Base-by-base conservation (phyloP, 73 alveolate genomes). In the Stentor roeselii region DNA sequence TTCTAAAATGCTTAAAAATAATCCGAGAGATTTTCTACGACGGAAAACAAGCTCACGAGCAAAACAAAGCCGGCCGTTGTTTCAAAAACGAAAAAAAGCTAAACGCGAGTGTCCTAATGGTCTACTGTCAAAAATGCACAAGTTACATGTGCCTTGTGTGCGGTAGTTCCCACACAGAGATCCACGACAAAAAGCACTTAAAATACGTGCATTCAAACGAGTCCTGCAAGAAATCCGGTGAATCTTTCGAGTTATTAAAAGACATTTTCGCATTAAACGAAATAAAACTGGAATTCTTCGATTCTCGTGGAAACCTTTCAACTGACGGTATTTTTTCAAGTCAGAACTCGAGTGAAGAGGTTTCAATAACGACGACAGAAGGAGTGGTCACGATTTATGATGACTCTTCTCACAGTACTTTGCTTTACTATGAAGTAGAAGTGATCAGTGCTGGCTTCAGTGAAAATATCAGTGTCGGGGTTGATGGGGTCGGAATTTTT, bases 381-480 rank as follows among this genome's bases (percentile, higher is more conserved):
- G 80, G 34, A 34, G 37, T 67, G 21, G 34, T 30, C 14, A 34
- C 34, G 27, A 21, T 21, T 67, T 21, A 30, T 67, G 80, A 67
- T 67, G 80, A 67, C 30, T 50, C 67, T 11, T 11, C 30, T 11
- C 67, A 50, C 21, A 21, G 80, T n/a, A 67, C 41, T 67, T 21
- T 67, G 11, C 34, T 67, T 1, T 67, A 67, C 34, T 67, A 27
- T 67, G 80, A 67, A 67, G 80, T 67, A 1, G 41, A 67, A 34
- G 34, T 67, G 21, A 67, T 21, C 21, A 11, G 41, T 32, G 80
- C 80, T 1, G 80, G 80, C 15, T 27, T 11, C 15, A 67, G 80
- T 32, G 80, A 67, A 67, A 67, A 67, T 67, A 67, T 67, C 34
- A 21, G 41, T 1, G 34, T 67, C 34, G 80, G 80, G 1, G 34